A percentile compares a stretch with the other conserved stretches of the same genome.
These are phyloP conservation scores for Russula ochroleuca DNA, from an alignment of 768 basidiomycete genomes.

Conservation along the genomic window DNA sequence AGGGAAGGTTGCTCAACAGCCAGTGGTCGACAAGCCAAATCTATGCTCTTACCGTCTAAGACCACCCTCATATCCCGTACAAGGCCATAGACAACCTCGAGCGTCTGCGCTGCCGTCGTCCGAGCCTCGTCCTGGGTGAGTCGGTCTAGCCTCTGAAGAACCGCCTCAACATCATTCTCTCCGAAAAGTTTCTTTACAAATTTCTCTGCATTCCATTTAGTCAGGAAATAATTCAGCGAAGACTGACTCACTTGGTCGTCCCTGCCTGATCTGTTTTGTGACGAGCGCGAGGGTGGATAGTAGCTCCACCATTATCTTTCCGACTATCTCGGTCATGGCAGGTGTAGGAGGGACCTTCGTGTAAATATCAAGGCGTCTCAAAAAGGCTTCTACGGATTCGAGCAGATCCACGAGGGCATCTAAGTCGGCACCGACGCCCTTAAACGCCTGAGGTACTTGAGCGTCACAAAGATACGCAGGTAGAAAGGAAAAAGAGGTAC, in stretches of 20 bases:
- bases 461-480: neutral
- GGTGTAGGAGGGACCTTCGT: neutral
- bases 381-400: neutral
- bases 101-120: neutral
- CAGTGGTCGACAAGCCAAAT: neutral
- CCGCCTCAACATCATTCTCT: neutral
- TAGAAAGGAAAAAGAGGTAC: neutral
- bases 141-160: neutral
- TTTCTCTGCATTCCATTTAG: neutral
- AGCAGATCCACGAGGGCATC: neutral
- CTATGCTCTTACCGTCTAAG: neutral
- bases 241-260: neutral
- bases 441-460: neutral
- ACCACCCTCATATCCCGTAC: neutral
- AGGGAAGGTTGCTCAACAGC: neutral
- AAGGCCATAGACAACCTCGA: neutral
- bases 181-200: neutral
- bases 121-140: neutral
- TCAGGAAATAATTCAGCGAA: neutral
- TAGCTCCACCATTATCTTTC: conserved; percentile 1
- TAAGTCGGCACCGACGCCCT: neutral
- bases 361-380: neutral
- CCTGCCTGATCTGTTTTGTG: neutral
- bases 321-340: neutral
- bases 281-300: neutral